Conservation (phyloP, 2,329 filamentous ascomycete species). For the Dactylellina parvicollis region DNA sequence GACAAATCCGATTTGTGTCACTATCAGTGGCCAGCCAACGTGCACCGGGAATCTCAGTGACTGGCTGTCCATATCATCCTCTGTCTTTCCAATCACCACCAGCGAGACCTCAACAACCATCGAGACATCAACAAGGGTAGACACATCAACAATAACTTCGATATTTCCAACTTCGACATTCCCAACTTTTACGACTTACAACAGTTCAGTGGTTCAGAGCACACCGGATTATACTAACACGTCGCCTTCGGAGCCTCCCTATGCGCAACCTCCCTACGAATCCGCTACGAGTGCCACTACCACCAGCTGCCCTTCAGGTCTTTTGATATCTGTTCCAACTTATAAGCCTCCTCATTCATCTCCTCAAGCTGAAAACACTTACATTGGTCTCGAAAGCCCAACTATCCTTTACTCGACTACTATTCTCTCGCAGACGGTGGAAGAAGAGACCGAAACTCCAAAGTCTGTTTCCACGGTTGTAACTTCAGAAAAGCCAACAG, state of each 20-base stretch:
- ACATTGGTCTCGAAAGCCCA: too few relatives aligned
- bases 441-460: too few relatives aligned
- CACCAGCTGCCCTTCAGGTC: neutral
- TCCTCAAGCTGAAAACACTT: neutral
- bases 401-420: too few relatives aligned
- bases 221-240: neutral
- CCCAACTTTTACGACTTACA: neutral
- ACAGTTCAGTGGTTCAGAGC: neutral
- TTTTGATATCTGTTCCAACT: neutral
- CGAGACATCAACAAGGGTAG: conserved; percentile 5
- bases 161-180: neutral
- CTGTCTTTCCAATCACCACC: conserved; percentile 5
- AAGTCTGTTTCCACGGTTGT: too few relatives aligned
- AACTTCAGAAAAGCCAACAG: too few relatives aligned
- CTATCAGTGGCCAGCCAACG: neutral
- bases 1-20: neutral
- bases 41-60: neutral
- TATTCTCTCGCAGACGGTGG: too few relatives aligned
- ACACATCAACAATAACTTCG: neutral
- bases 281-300: neutral
- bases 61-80: conserved; percentile 2
- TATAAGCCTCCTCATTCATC: neutral
- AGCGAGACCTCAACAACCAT: conserved; percentile 3
- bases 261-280: neutral
- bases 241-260: neutral